Evolutionary conservation across 2,329 filamentous ascomycete species (phyloP).

Genomic region (Septoria linicola): DNA sequence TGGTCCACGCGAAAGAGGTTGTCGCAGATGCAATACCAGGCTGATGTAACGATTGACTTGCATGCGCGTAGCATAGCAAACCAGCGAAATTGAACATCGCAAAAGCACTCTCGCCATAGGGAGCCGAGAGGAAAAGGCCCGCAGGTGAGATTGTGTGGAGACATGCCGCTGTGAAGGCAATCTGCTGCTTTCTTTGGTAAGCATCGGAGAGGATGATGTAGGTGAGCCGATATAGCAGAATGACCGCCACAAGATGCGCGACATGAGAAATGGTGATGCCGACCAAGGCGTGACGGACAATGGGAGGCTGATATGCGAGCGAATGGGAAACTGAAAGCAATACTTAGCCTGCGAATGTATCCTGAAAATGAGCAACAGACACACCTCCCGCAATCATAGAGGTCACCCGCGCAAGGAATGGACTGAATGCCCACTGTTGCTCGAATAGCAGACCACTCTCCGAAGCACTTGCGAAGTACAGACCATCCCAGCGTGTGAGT

Average conservation of each 20-base stretch:
- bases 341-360: constrained; percentile 32
- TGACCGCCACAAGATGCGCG: constrained; percentile 73
- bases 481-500: constrained; percentile 75
- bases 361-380: constrained; percentile 29
- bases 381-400: constrained; percentile 44
- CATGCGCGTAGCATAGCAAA: constrained; percentile 64
- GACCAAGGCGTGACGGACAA: constrained; percentile 47
- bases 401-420: constrained; percentile 52
- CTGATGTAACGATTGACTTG: constrained; percentile 23
- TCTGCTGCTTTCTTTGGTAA: constrained; percentile 35
- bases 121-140: constrained; percentile 83
- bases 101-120: constrained; percentile 79
- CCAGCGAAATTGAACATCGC: constrained; percentile 74
- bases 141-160: constrained; percentile 85
- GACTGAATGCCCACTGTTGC: constrained; percentile 83
- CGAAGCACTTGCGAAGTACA: constrained; percentile 69
- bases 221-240: constrained; percentile 69
- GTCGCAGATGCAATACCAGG: constrained; percentile 24
- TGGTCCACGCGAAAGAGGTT: constrained; percentile 32
- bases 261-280: constrained; percentile 68
- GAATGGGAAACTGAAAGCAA: constrained; percentile 12
- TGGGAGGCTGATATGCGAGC: constrained; percentile 8
- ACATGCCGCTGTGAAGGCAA: constrained; percentile 67
- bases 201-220: constrained; percentile 52
- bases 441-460: constrained; percentile 68